phyloP scores from a whole-genome alignment of 1,284 basidiomycete genomes.

The Amylostereum chailletii region DNA sequence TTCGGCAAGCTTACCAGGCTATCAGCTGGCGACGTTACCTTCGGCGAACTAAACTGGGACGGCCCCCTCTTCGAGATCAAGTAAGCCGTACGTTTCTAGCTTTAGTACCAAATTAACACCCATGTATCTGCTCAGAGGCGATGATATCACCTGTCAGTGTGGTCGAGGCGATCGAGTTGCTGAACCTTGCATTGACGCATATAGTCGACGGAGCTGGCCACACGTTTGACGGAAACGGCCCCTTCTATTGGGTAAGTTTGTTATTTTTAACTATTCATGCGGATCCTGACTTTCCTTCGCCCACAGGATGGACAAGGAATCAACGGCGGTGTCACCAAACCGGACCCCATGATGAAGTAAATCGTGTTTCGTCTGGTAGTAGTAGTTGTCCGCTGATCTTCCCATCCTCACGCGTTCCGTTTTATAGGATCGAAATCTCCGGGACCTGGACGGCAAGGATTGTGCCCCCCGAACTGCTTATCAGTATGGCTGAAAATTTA shows the following conservation, averaged over 20 bases:
- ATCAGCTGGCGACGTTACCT: slow-evolving; percentile 22
- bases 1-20: neutral
- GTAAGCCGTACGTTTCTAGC: slow-evolving; percentile 1
- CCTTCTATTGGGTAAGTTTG: slow-evolving; percentile 26
- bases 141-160: slow-evolving; percentile 19
- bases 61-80: slow-evolving; percentile 24
- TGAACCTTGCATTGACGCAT: neutral
- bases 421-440: slow-evolving; percentile 41
- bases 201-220: slow-evolving; percentile 31
- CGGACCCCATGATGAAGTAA: slow-evolving; percentile 30
- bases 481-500: neutral
- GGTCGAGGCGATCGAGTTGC: no score
- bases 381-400: slow-evolving; percentile 2
- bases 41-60: slow-evolving; percentile 23
- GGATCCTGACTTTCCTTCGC: neutral
- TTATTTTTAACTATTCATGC: neutral
- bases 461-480: neutral
- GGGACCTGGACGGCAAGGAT: slow-evolving; percentile 34
- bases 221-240: slow-evolving; percentile 30
- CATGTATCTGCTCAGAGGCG: slow-evolving; percentile 13
- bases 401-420: no score
- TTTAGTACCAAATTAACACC: neutral
- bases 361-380: neutral
- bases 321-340: slow-evolving; percentile 28
- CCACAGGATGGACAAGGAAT: slow-evolving; percentile 28